Base-by-base conservation (phyloP, 2,329 filamentous ascomycete species). In the Pestalotiopsis sp. region DNA sequence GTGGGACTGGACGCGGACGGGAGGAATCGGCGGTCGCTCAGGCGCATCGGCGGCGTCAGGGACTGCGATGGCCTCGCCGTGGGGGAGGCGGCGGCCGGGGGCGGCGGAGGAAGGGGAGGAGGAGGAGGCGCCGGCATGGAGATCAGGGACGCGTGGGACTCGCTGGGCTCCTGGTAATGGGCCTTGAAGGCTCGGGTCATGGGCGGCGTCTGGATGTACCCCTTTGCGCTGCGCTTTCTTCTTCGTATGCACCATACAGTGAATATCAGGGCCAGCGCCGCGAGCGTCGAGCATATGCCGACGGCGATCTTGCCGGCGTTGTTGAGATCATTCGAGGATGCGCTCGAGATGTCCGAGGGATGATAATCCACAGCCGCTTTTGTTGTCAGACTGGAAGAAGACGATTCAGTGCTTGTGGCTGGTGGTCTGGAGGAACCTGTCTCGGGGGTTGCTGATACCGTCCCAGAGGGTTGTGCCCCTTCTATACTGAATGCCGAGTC, bases 21-120 rank as follows among this genome's bases (percentile, higher is more conserved):
- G 20, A 87, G 79, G 62, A 84, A 79, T 45, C 76, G 82, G 5
- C 85, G 81, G 64, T 87, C 84, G 65, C 82, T 80, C 2, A 88
- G 80, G 20, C 84, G 81, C 14, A 66, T 66, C 2, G 82, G 86
- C 1, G 86, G 85, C 0, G 82, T 84, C 27, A 60, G 56, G 17
- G 84, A 72, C 0, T 79, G 78, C 2, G 71, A 66, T 9, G 69
- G 68, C 45, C 74, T 75, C n/a, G 73, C 72, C n/a, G 73, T 72
- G 5, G 75, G 71, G 0, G 80, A 80, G 7, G 74, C 68, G 0
- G 78, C 45, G 7, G 17, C 45, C 11, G 45, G 45, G 2, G 45
- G 45, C 20, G 45, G n/a, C 20, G 6, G 45, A 9, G 45, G 45
- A 6, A 20, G 74, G 0, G 83, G 79, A 0, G 57, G 57, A 12